A percentile compares a stretch with the other conserved stretches of the same genome.
Conservation (phyloP, 2,329 filamentous ascomycete genomes). For the Helotiales sp. region DNA sequence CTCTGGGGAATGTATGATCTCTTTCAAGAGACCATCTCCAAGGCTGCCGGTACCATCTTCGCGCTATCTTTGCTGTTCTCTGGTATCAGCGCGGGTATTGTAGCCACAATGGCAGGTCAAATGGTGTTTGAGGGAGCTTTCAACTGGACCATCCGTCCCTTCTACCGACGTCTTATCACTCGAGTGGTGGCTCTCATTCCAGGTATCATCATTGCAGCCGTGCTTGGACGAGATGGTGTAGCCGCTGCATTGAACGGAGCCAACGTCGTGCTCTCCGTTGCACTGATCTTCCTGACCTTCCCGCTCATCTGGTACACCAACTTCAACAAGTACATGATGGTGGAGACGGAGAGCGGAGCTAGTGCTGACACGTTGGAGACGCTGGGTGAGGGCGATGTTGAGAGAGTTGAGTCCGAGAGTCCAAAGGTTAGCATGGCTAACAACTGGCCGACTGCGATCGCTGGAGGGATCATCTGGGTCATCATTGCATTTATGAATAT, state of each 20-base stretch:
- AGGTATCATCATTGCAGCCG: conserved; percentile 78
- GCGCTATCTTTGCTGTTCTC: conserved; percentile 79
- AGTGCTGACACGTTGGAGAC: conserved; percentile 20
- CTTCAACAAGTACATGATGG: conserved; percentile 76
- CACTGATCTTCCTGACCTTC: conserved; percentile 80
- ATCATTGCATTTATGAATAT: conserved; percentile 78
- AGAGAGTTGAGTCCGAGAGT: conserved; percentile 40
- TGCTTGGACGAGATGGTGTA: conserved; percentile 71
- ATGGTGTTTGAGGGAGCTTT: conserved; percentile 85
- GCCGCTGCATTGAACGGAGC: conserved; percentile 72
- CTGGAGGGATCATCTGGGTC: conserved; percentile 70
- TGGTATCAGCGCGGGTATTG: conserved; percentile 79
- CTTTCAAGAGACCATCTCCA: conserved; percentile 66
- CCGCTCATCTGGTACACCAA: conserved; percentile 85
- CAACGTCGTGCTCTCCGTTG: conserved; percentile 77
- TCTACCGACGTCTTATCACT: conserved; percentile 78
- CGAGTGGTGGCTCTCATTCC: conserved; percentile 79
- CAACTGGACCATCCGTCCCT: conserved; percentile 73
- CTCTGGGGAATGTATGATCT: conserved; percentile 82
- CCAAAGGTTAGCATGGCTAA: conserved; percentile 63
- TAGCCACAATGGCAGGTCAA: conserved; percentile 86
- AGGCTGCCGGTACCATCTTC: conserved; percentile 78
- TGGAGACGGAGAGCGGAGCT: conserved; percentile 24
- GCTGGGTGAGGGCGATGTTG: conserved; percentile 20
- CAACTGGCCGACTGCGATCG: conserved; percentile 61